Base-by-base conservation (phyloP, 257 asterid species). In the Linderniella brevidens region DNA sequence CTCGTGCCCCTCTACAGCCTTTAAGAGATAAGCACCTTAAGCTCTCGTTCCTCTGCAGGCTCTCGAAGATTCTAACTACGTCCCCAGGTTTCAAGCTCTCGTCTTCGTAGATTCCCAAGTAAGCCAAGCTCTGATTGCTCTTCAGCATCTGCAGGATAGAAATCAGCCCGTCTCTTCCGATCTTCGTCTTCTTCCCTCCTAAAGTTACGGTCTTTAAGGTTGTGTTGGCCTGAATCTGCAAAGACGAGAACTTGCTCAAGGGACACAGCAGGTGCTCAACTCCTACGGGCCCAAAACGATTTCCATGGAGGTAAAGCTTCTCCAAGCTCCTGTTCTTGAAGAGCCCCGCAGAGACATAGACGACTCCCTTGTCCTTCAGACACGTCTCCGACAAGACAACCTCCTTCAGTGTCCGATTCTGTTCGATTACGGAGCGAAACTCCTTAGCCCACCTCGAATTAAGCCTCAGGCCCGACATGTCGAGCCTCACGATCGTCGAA, bases 201-300 rank as follows among this genome's bases (percentile, higher is more conserved):
- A 86, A 56, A 38, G 75, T 68, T 29, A 86, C 41, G 4, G 71
- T 61, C 59, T 72, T 86, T 15, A 86, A 65, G 32, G 71, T 35
- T 10, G 64, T 64, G 40, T 86, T 86, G 9, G 94, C 96, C 59
- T 70, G 94, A 52, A 38, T 74, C 62, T 86, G 96, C 69, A 74
- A 64, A 12, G 79, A 35, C 0, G 96, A 76, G 61, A 78, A 86
- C 41, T 71, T 70, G 75, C 77, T 82, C 53, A 86, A 48, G n/a
- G 96, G 96, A 55, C 93, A 79, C 52, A 86, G 84, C 39, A 86
- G 60, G 63, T 86, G 96, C 52, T 86, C 94, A 1, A 82, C 62
- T 0, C 93, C 94, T 8, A 69, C 38, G 14, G 86, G 94, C 0
- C 82, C 75, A 5, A 72, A 79, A 48, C 69, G 58, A 50, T 86